Evolutionary conservation across 2,329 filamentous ascomycete species (phyloP).

Genomic region (Fusarium sp.): DNA sequence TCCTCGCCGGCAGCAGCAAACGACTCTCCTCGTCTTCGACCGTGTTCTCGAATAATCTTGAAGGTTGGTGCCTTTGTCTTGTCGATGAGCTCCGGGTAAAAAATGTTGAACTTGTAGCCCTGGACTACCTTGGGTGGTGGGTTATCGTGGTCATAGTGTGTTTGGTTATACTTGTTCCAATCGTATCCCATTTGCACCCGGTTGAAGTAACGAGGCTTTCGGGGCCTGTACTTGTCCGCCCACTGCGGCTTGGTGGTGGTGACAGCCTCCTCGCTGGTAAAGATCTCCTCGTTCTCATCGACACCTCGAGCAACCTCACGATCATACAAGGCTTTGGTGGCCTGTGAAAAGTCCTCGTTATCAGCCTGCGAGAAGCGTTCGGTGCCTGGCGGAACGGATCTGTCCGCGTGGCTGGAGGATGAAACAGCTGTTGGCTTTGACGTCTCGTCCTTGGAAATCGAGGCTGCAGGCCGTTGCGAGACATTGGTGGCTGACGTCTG

Average conservation of each 20-base stretch:
- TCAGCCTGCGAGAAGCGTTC: conserved; percentile 76
- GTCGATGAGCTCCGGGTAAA: conserved; percentile 97
- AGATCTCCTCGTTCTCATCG: conserved; percentile 94
- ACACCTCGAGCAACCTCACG: conserved; percentile 92
- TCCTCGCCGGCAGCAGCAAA: conserved; percentile 95
- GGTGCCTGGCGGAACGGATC: conserved; percentile 63
- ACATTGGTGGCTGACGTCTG: conserved; percentile 13
- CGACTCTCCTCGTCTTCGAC: conserved; percentile 88
- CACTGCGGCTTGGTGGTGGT: conserved; percentile 74
- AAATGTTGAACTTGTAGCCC: conserved; percentile 99
- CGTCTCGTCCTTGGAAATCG: conserved; percentile 14
- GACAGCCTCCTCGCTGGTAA: conserved; percentile 86
- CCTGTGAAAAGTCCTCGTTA: conserved; percentile 86
- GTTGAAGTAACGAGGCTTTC: conserved; percentile 97
- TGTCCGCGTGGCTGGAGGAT: conserved; percentile 45
- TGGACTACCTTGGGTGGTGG: conserved; percentile 98
- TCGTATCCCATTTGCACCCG: conserved; percentile 99
- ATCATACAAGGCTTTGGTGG: conserved; percentile 90
- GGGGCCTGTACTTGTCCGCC: conserved; percentile 85
- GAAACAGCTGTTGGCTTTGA: conserved; percentile 23
- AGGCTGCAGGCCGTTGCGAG: conserved; percentile 7
- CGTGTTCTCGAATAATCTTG: conserved; percentile 93
- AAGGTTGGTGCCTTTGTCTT: conserved; percentile 95
- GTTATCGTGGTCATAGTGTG: conserved; percentile 98
- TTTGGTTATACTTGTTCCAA: conserved; percentile 99